Conservation (phyloP, 1,284 basidiomycete species). For the Moesziomyces globuligerus region DNA sequence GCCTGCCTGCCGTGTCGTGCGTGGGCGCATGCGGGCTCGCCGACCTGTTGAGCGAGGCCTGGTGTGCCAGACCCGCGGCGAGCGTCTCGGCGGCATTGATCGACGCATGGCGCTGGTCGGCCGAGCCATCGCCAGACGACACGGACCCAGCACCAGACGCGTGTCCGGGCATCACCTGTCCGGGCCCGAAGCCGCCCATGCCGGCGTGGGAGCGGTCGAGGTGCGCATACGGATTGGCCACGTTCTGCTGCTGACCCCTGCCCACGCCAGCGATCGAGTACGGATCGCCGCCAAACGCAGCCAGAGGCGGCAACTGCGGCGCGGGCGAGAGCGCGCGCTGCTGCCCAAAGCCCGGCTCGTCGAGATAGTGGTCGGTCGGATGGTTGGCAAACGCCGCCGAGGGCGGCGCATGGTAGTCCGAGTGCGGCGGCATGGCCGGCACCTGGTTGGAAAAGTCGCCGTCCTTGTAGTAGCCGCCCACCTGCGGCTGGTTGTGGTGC, state of each 20-base stretch:
- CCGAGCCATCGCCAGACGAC: slow-evolving; percentile 10
- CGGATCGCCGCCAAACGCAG: slow-evolving; percentile 55
- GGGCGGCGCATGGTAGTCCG: slow-evolving; percentile 37
- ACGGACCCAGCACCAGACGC: slow-evolving; percentile 28
- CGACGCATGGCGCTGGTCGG: slow-evolving; percentile 21
- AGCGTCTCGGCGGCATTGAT: slow-evolving; percentile 35
- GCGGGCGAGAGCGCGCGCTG: slow-evolving; percentile 35
- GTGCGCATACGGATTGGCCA: slow-evolving; percentile 62
- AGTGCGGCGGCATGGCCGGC: slow-evolving; percentile 19
- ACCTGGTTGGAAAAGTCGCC: slow-evolving; percentile 28
- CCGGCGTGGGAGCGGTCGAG: slow-evolving; percentile 48
- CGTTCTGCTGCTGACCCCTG: slow-evolving; percentile 43
- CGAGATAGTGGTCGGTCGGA: slow-evolving; percentile 28
- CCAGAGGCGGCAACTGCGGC: slow-evolving; percentile 55
- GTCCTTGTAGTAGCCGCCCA: slow-evolving; percentile 53
- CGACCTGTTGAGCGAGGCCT: slow-evolving; percentile 28
- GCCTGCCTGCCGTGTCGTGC: slow-evolving; percentile 47
- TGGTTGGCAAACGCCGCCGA: slow-evolving; percentile 35
- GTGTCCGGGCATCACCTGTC: slow-evolving; percentile 4
- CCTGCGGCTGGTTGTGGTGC: slow-evolving; percentile 38
- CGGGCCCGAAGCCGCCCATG: slow-evolving; percentile 18
- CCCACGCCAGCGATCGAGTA: slow-evolving; percentile 57
- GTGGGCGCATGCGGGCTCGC: slow-evolving; percentile 2
- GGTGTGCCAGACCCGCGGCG: slow-evolving; percentile 35
- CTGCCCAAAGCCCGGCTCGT: slow-evolving; percentile 34